phyloP scores from a whole-genome alignment of 1,284 basidiomycete species.

The Boletus sp. region DNA sequence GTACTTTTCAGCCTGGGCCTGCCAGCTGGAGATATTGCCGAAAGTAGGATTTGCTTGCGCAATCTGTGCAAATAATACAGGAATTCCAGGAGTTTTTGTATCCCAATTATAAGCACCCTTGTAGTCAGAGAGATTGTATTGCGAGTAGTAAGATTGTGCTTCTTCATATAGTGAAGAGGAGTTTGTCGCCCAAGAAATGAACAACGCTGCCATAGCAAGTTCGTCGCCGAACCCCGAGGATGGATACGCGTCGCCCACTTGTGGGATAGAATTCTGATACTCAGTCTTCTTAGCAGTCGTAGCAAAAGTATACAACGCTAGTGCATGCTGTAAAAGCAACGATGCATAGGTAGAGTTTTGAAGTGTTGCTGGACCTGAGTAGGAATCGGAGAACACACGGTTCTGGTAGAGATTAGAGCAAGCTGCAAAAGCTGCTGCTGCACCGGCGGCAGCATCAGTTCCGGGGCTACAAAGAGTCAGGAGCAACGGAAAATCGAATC shows the following conservation, averaged over 20 bases:
- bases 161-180: slow-evolving; percentile 58
- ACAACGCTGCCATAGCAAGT: slow-evolving; percentile 68
- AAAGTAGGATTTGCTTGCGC: slow-evolving; percentile 47
- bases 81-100: slow-evolving; percentile 70
- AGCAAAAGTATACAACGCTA: slow-evolving; percentile 70
- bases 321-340: slow-evolving; percentile 68
- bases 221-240: slow-evolving; percentile 73
- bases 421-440: slow-evolving; percentile 82
- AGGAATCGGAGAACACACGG: slow-evolving; percentile 48
- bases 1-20: slow-evolving; percentile 67
- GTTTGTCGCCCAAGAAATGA: slow-evolving; percentile 71
- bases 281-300: slow-evolving; percentile 55
- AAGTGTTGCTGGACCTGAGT: slow-evolving; percentile 60
- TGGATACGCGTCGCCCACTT: slow-evolving; percentile 61
- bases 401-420: slow-evolving; percentile 78
- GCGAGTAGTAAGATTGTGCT: slow-evolving; percentile 59
- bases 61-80: slow-evolving; percentile 71
- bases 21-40: slow-evolving; percentile 64
- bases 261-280: slow-evolving; percentile 66
- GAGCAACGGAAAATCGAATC: neutral
- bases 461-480: slow-evolving; percentile 53
- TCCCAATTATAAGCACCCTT: slow-evolving; percentile 87
- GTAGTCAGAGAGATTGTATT: slow-evolving; percentile 52
- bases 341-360: slow-evolving; percentile 70
- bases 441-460: slow-evolving; percentile 82